phyloP scores from a whole-genome alignment of 2,329 filamentous ascomycete species.

The Aspergillus japonicus region DNA sequence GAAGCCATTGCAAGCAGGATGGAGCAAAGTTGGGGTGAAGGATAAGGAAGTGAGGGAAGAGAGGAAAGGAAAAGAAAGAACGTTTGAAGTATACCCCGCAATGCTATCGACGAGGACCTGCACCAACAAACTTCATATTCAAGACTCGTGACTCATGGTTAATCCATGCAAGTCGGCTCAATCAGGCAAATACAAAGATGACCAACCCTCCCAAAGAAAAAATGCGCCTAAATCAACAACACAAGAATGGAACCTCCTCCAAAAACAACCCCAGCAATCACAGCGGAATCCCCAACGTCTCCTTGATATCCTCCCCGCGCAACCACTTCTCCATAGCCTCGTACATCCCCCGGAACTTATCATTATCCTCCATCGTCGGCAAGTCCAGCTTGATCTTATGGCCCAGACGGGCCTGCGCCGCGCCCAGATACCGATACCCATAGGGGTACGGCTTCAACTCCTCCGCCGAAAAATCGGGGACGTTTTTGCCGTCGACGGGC shows the following conservation, averaged over 20 bases:
- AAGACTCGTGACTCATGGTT: too few relatives aligned
- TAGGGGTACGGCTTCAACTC: conserved; percentile 6
- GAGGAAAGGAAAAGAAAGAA: neutral
- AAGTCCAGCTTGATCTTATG: conserved; percentile 6
- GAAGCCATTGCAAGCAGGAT: conserved; percentile 2
- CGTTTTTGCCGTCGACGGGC: conserved; percentile 4
- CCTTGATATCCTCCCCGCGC: conserved; percentile 2
- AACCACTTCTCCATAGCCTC: conserved; percentile 6
- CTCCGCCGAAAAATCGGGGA: neutral
- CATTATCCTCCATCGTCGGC: conserved; percentile 6
- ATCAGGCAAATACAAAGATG: too few relatives aligned
- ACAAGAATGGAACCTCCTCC: too few relatives aligned
- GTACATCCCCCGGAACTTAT: conserved; percentile 6
- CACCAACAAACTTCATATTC: too few relatives aligned
- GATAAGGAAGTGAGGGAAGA: too few relatives aligned
- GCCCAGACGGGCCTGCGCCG: neutral
- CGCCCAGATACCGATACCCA: conserved; percentile 4
- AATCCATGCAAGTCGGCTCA: too few relatives aligned
- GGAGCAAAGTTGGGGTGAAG: neutral
- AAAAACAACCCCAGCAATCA: neutral
- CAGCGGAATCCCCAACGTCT: conserved; percentile 2
- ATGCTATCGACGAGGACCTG: neutral
- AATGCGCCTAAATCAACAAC: too few relatives aligned
- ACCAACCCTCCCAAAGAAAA: too few relatives aligned
- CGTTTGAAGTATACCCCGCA: neutral